Evolutionary conservation across 2,329 filamentous ascomycete genomes (phyloP).

Genomic region (Neurospora crassa): DNA sequence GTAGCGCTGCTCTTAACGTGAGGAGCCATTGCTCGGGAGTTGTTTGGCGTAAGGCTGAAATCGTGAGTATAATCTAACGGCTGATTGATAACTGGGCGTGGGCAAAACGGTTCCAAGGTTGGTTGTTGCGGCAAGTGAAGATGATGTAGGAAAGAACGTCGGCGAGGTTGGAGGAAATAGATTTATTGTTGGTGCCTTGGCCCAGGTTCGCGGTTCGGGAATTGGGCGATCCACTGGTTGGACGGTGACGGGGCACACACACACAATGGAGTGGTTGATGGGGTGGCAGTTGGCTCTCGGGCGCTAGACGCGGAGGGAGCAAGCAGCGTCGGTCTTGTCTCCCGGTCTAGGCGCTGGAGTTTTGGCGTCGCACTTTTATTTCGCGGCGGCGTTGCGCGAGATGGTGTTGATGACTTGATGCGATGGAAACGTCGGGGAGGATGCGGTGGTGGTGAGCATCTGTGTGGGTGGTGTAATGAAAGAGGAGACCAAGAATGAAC

Average conservation of each 20-base stretch:
- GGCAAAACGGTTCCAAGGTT: neutral
- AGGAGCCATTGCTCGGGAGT: conserved; percentile 24
- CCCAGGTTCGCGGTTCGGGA: conserved; percentile 8
- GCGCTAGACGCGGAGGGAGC: neutral
- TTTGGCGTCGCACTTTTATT: conserved; percentile 21
- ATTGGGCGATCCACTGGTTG: conserved; percentile 16
- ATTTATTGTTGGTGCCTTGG: conserved; percentile 8
- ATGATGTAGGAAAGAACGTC: conserved; percentile 7
- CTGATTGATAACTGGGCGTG: neutral
- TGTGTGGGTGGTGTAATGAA: conserved; percentile 11
- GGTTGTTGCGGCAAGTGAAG: conserved; percentile 5
- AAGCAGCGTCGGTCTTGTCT: neutral
- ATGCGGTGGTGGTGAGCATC: conserved; percentile 14
- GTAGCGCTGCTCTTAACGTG: conserved; percentile 25
- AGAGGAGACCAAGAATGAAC: conserved; percentile 11
- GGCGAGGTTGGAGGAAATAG: conserved; percentile 5
- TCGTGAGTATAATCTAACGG: neutral
- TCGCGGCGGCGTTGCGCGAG: conserved; percentile 16
- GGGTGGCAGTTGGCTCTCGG: neutral
- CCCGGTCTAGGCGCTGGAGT: neutral
- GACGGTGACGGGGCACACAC: conserved; percentile 12
- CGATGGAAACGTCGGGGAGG: conserved; percentile 5
- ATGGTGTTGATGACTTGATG: conserved; percentile 4
- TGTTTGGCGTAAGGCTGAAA: neutral
- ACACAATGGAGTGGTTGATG: conserved; percentile 12